phyloP scores from a whole-genome alignment of 345 rosid species.

The Murraya koenigii region DNA sequence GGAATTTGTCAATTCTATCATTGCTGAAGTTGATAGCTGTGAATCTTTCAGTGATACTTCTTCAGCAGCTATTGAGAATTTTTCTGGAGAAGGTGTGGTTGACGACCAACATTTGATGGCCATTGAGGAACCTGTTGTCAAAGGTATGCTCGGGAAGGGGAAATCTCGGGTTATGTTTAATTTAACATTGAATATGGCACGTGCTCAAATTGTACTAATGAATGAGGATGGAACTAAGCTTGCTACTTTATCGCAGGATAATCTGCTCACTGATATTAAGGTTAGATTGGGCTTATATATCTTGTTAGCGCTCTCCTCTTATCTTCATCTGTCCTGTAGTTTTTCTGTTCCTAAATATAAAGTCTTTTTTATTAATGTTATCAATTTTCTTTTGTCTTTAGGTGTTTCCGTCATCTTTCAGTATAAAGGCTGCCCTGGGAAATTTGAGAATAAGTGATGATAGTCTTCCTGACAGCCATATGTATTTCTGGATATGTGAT shows the following conservation, averaged over 20 bases:
- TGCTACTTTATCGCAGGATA: conserved; percentile 88
- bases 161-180: conserved; percentile 83
- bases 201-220: conserved; percentile 86
- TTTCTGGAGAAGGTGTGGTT: conserved; percentile 38
- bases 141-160: conserved; percentile 91
- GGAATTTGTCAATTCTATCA: conserved; percentile 82
- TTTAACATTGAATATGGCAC: conserved; percentile 79
- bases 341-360: conserved; percentile 7
- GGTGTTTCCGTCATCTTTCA: conserved; percentile 97
- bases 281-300: conserved; percentile 36
- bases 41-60: conserved; percentile 62
- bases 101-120: conserved; percentile 31
- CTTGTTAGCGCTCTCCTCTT: neutral
- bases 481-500: conserved; percentile 97
- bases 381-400: conserved; percentile 26
- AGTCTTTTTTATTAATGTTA: conserved; percentile 11
- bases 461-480: conserved; percentile 74
- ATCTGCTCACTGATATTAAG: conserved; percentile 83
- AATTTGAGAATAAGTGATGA: conserved; percentile 94
- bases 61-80: conserved; percentile 36
- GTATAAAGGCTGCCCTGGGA: conserved; percentile 87
- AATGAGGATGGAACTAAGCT: conserved; percentile 87
- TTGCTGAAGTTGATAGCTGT: conserved; percentile 51
- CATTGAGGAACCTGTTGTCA: conserved; percentile 60
- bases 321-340: neutral